phyloP scores from a whole-genome alignment of 805 yeast genomes.

The Cyberlindnera sargentensis region DNA sequence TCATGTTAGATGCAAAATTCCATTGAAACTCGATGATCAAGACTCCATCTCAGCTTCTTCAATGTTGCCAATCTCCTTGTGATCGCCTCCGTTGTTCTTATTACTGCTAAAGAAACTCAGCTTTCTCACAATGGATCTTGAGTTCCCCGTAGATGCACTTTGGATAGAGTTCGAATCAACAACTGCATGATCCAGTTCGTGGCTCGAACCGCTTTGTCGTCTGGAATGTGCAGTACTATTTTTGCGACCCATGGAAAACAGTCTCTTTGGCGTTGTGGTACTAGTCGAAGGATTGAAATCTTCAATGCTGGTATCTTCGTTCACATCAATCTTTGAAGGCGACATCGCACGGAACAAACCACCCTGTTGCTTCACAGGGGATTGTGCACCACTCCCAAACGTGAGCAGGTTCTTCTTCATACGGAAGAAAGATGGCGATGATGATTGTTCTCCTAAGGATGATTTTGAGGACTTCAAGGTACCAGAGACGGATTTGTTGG shows the following conservation, averaged over 20 bases:
- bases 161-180: constrained; percentile 6
- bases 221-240: constrained; percentile 10
- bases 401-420: constrained; percentile 28
- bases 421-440: constrained; percentile 32
- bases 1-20: too few species aligned
- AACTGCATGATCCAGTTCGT: constrained; percentile 3
- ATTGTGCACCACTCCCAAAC: constrained; percentile 25
- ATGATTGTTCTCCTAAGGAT: constrained; percentile 12
- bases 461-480: constrained; percentile 15
- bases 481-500: constrained; percentile 16
- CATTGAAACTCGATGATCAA: too few species aligned
- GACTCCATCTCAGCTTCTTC: too few species aligned
- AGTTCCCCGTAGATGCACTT: constrained; percentile 11
- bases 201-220: constrained; percentile 18
- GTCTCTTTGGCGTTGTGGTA: constrained; percentile 10
- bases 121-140: constrained; percentile 18
- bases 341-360: constrained; percentile 5
- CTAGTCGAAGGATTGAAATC: constrained; percentile 9
- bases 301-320: constrained; percentile 16
- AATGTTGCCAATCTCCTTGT: constrained; percentile 1
- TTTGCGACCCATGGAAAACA: constrained; percentile 17
- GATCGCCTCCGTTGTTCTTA: constrained; percentile 4
- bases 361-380: constrained; percentile 13
- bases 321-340: constrained; percentile 10
- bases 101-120: constrained; percentile 20